These are phyloP conservation scores for Suillus spraguei DNA, from an alignment of 768 basidiomycete species.

Conservation along the genomic window DNA sequence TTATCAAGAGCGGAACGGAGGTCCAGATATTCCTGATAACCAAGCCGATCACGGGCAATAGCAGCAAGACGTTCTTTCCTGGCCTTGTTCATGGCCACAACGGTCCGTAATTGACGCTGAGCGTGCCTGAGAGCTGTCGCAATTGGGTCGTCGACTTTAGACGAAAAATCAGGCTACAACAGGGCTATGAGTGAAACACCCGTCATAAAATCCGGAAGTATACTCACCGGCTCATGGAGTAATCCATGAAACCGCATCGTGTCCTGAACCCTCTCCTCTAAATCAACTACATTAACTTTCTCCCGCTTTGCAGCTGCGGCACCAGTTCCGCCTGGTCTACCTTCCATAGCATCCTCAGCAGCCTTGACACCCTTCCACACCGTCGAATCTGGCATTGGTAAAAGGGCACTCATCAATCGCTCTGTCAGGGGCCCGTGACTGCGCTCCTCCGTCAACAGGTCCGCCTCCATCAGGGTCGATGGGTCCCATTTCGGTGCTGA, in stretches of 20 bases:
- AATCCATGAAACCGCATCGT: constrained; percentile 79
- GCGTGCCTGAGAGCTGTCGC: constrained; percentile 87
- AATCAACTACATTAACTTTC: constrained; percentile 75
- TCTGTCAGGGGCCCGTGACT: constrained; percentile 91
- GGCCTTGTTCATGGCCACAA: constrained; percentile 81
- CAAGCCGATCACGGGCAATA: constrained; percentile 85
- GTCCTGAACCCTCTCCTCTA: constrained; percentile 75
- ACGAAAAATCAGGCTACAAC: constrained; percentile 67
- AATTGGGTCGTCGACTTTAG: constrained; percentile 92
- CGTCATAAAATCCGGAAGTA: constrained; percentile 12
- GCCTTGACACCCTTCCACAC: constrained; percentile 81
- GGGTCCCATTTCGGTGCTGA: constrained; percentile 79
- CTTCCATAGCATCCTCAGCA: constrained; percentile 84
- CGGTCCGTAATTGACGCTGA: constrained; percentile 76
- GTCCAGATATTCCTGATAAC: constrained; percentile 90
- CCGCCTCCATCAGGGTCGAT: constrained; percentile 72
- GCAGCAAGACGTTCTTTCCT: constrained; percentile 72
- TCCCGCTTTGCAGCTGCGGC: constrained; percentile 76
- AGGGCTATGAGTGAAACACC: constrained; percentile 17
- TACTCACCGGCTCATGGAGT: constrained; percentile 66
- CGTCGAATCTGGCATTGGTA: constrained; percentile 65
- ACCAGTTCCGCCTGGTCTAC: constrained; percentile 76
- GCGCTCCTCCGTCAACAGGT: constrained; percentile 70
- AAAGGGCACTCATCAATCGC: constrained; percentile 72
- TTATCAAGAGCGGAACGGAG: constrained; percentile 85